Percentiles rank a stretch among this genome's conserved stretches.
phyloP scores from a whole-genome alignment of 331 rosid species.

The Prunus yedoensis region DNA sequence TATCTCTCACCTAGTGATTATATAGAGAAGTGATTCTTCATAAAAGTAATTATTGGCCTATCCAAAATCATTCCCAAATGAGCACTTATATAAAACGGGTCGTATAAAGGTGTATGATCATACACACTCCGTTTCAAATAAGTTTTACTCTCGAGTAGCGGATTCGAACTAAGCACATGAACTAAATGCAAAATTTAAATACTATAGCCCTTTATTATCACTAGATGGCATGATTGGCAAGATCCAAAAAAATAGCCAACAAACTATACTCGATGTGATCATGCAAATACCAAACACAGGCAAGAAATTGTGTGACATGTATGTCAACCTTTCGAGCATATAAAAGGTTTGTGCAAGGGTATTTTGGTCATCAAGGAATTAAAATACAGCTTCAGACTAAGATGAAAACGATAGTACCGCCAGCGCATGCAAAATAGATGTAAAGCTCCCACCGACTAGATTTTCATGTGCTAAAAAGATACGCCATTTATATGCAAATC shows the following conservation, averaged over 20 bases:
- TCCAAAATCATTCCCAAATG: too few relatives aligned
- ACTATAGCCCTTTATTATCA: too few relatives aligned
- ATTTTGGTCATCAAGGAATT: neutral
- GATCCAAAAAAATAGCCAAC: too few relatives aligned
- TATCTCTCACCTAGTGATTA: too few relatives aligned
- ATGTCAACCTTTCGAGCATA: neutral
- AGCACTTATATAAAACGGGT: too few relatives aligned
- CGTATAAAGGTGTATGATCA: too few relatives aligned
- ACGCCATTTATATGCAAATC: neutral
- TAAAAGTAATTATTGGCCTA: too few relatives aligned
- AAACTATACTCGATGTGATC: neutral
- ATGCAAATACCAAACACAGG: neutral
- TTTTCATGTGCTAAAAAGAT: conserved; percentile 28
- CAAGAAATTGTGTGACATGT: neutral
- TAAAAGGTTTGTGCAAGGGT: neutral
- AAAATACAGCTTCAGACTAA: neutral
- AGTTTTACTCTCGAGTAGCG: too few relatives aligned
- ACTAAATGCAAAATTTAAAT: neutral
- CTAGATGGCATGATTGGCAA: too few relatives aligned
- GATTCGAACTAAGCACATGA: conserved; percentile 7
- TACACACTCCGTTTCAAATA: too few relatives aligned
- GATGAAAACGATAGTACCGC: neutral
- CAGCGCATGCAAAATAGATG: neutral
- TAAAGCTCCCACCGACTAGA: conserved; percentile 13
- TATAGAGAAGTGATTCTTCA: too few relatives aligned